These are phyloP conservation scores for Arthroderma uncinatum DNA, from an alignment of 2,329 filamentous ascomycete species.

Conservation along the genomic window DNA sequence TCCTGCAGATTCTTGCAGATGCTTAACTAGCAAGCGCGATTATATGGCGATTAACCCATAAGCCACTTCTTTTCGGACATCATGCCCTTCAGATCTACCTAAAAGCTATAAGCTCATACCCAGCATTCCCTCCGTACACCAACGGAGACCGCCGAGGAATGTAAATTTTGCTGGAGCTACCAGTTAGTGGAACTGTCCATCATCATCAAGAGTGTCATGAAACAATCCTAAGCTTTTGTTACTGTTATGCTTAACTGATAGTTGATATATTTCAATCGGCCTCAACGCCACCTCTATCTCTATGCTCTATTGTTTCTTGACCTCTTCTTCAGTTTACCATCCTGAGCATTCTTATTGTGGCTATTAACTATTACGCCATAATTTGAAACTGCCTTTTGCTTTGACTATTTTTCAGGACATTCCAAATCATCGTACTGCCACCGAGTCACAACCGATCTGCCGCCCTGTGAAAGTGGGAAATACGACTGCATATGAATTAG, in stretches of 20 bases:
- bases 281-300: not conserved
- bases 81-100: not conserved
- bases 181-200: not conserved
- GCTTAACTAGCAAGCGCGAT: constrained; percentile 1
- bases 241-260: not conserved
- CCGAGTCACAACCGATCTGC: not conserved
- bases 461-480: not conserved
- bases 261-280: not conserved
- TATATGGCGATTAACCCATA: not conserved
- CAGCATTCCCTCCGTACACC: constrained; percentile 2
- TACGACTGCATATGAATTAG: not conserved
- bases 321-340: not conserved
- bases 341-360: not conserved
- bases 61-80: not conserved
- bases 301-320: not conserved
- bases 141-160: not conserved
- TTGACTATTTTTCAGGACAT: too few relatives aligned
- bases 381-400: not conserved
- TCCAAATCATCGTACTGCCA: too few relatives aligned
- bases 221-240: not conserved
- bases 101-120: not conserved
- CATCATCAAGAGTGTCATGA: not conserved
- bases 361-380: too few relatives aligned
- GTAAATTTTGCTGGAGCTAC: not conserved
- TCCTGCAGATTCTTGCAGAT: not conserved